Conservation (phyloP, 345 rosid species). For the Ceriops tagal region DNA sequence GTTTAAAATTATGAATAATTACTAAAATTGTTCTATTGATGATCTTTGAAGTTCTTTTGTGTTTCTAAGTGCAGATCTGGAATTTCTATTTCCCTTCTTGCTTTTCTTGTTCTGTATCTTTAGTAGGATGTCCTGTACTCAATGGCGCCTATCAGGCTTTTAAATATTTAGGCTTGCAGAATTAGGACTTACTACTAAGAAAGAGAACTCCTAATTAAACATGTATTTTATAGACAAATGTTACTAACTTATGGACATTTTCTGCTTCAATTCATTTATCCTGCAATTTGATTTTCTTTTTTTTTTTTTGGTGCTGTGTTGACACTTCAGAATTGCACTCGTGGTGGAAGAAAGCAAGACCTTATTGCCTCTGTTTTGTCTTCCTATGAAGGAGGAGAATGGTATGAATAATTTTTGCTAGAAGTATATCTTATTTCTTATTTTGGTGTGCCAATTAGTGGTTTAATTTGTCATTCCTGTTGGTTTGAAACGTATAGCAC, state of each 20-base stretch:
- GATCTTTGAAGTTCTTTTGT: not conserved
- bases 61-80: not conserved
- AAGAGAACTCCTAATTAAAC: not conserved
- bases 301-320: not conserved
- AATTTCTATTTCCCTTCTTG: not conserved
- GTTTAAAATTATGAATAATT: too few species aligned
- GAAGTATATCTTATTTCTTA: not conserved
- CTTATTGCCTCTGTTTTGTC: slow-evolving; percentile 53
- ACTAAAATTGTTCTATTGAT: too few species aligned
- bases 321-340: slow-evolving; percentile 42
- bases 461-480: slow-evolving; percentile 8
- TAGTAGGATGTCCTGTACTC: not conserved
- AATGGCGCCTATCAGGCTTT: not conserved
- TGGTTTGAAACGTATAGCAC: slow-evolving; percentile 43
- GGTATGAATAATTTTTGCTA: slow-evolving; percentile 35
- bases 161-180: not conserved
- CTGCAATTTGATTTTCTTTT: slow-evolving; percentile 13
- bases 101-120: not conserved
- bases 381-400: slow-evolving; percentile 45
- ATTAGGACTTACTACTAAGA: not conserved
- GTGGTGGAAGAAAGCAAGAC: slow-evolving; percentile 63
- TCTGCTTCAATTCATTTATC: not conserved
- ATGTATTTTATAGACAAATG: not conserved
- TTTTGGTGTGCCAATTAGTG: slow-evolving; percentile 5
- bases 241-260: not conserved